A percentile compares a stretch with the other conserved stretches of the same genome.
Conservation (phyloP, 164 flowering plant species). For the Magnolia sinica region DNA sequence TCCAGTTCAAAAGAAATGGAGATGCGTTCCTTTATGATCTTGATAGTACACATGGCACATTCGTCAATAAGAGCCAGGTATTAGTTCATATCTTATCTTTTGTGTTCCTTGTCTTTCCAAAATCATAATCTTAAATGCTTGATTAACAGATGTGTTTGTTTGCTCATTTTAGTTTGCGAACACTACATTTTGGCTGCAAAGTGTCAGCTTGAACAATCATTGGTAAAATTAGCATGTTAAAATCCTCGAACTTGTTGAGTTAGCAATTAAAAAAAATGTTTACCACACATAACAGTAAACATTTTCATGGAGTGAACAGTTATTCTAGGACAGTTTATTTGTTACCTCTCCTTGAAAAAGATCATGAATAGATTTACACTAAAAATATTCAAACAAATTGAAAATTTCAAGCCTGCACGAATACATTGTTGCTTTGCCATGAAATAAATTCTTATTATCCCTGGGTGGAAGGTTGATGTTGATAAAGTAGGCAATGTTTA, state of each 20-base stretch:
- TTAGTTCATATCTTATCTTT: background rate
- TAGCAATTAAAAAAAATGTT: background rate
- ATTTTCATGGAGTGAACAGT: background rate
- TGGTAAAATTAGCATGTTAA: background rate
- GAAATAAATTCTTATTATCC: too few species aligned
- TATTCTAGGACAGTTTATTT: background rate
- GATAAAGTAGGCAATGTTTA: too few species aligned
- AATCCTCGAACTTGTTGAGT: background rate
- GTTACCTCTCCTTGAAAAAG: too few species aligned
- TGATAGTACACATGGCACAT: slow-evolving; percentile 94
- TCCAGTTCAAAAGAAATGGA: slow-evolving; percentile 76
- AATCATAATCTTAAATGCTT: background rate
- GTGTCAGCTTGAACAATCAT: background rate
- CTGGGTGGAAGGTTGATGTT: too few species aligned
- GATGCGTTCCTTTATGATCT: slow-evolving; percentile 83
- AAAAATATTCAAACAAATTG: too few species aligned
- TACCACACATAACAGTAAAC: background rate
- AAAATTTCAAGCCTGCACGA: too few species aligned
- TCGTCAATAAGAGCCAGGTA: slow-evolving; percentile 87
- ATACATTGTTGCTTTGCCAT: too few species aligned
- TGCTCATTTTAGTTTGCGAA: too few species aligned
- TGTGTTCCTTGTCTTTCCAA: background rate
- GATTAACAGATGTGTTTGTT: background rate
- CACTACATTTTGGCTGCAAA: background rate
- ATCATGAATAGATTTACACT: too few species aligned